Evolutionary conservation across 345 rosid species (phyloP).

Genomic region (Bruguiera sexangula): DNA sequence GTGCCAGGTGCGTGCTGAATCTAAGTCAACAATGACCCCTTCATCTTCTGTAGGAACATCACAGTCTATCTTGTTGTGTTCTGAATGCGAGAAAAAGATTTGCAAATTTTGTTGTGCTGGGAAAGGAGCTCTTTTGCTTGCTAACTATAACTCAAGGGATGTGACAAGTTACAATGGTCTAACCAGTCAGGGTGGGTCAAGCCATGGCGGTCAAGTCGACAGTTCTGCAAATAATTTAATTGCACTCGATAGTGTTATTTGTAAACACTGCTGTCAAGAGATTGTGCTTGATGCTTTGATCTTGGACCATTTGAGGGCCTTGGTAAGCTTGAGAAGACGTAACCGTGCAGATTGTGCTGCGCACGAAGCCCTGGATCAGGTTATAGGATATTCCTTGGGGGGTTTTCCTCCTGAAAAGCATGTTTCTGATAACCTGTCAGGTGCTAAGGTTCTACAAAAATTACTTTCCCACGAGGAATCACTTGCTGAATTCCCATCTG

Average conservation of each 20-base stretch:
- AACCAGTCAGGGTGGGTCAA: conserved; percentile 54
- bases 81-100: conserved; percentile 65
- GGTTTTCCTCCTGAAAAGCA: conserved; percentile 38
- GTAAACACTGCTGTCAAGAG: conserved; percentile 71
- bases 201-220: conserved; percentile 57
- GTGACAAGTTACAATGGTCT: conserved; percentile 29
- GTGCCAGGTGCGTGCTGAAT: conserved; percentile 71
- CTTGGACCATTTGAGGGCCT: conserved; percentile 80
- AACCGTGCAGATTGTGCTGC: conserved; percentile 66
- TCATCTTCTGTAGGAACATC: conserved; percentile 41
- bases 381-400: conserved; percentile 46
- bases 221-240: conserved; percentile 45
- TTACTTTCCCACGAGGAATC: conserved; percentile 69
- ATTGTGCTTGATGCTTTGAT: conserved; percentile 71
- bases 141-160: conserved; percentile 52
- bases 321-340: conserved; percentile 74
- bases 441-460: conserved; percentile 37
- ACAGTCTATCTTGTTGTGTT: conserved; percentile 49
- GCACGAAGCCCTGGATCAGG: conserved; percentile 55
- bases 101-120: conserved; percentile 91
- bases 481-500: conserved; percentile 88
- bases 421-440: conserved; percentile 29
- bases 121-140: conserved; percentile 76
- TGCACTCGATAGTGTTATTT: conserved; percentile 52
- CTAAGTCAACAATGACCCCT: conserved; percentile 38